Evolutionary conservation across 73 alveolate species (phyloP).

Genomic region (Blepharisma stoltei): DNA sequence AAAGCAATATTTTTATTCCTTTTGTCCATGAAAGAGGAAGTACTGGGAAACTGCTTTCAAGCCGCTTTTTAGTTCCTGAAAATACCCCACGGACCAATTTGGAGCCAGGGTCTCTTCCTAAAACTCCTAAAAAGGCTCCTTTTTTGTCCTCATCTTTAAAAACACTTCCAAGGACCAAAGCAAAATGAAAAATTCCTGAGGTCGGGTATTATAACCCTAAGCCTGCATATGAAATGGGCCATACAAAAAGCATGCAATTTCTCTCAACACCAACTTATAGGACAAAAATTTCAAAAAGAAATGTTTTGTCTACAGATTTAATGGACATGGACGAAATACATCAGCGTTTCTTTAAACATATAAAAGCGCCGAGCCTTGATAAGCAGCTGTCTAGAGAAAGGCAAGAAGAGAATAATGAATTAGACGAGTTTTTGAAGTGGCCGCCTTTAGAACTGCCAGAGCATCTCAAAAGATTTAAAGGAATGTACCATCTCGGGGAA

Average conservation of each 20-base stretch:
- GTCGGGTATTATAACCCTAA: conserved; percentile 14
- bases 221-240: background rate
- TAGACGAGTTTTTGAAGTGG: background rate
- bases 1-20: background rate
- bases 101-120: background rate
- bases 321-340: no score
- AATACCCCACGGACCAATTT: background rate
- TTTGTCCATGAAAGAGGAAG: conserved; percentile 21
- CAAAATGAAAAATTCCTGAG: background rate
- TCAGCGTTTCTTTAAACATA: no score
- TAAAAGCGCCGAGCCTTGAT: background rate
- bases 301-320: no score
- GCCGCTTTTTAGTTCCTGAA: background rate
- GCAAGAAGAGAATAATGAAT: background rate
- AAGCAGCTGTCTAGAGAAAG: background rate
- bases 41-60: conserved; percentile 6
- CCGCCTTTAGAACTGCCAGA: conserved; percentile 16
- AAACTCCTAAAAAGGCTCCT: background rate
- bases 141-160: background rate
- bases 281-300: no score
- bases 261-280: background rate
- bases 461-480: conserved; percentile 1
- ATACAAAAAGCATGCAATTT: background rate
- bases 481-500: conserved; percentile 8
- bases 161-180: background rate